Evolutionary conservation across 805 yeast species (phyloP).

Genomic region (Ogataea chonburiensis): DNA sequence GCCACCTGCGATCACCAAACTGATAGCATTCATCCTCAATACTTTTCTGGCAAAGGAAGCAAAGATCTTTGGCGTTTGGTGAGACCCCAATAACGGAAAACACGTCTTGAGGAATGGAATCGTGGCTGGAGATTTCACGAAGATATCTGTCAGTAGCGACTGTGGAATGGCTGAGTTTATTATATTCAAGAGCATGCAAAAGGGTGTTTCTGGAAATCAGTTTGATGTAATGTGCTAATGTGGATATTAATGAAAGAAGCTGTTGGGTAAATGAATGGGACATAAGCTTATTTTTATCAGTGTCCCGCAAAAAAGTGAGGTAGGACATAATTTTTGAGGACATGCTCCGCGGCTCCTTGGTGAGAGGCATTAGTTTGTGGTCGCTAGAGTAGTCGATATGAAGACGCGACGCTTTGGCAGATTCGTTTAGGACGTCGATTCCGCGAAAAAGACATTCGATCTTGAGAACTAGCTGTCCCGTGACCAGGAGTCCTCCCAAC

Average conservation of each 20-base stretch:
- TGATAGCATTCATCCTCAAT: constrained; percentile 82
- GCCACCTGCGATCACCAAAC: constrained; percentile 74
- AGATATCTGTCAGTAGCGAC: constrained; percentile 65
- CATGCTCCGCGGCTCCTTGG: constrained; percentile 75
- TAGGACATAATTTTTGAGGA: constrained; percentile 90
- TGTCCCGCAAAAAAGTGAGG: constrained; percentile 75
- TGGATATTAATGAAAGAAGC: constrained; percentile 78
- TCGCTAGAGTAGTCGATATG: constrained; percentile 23
- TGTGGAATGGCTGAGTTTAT: constrained; percentile 55
- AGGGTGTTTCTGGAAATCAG: constrained; percentile 79
- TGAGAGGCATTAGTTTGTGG: constrained; percentile 38
- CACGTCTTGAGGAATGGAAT: constrained; percentile 37
- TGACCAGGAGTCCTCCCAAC: constrained; percentile 60
- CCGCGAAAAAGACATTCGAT: constrained; percentile 77
- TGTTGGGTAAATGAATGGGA: constrained; percentile 53
- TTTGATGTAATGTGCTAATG: constrained; percentile 90
- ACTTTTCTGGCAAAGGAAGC: constrained; percentile 67
- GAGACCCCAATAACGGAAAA: constrained; percentile 48
- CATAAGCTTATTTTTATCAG: constrained; percentile 34
- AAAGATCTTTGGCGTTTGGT: constrained; percentile 68
- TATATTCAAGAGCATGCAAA: constrained; percentile 68
- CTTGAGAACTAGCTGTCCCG: constrained; percentile 70
- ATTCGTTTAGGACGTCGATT: constrained; percentile 48
- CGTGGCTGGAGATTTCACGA: constrained; percentile 49
- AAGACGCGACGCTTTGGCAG: constrained; percentile 20